These are phyloP conservation scores for Chaetoscypha palmicola DNA, from an alignment of 2,329 filamentous ascomycete species.

Conservation along the genomic window DNA sequence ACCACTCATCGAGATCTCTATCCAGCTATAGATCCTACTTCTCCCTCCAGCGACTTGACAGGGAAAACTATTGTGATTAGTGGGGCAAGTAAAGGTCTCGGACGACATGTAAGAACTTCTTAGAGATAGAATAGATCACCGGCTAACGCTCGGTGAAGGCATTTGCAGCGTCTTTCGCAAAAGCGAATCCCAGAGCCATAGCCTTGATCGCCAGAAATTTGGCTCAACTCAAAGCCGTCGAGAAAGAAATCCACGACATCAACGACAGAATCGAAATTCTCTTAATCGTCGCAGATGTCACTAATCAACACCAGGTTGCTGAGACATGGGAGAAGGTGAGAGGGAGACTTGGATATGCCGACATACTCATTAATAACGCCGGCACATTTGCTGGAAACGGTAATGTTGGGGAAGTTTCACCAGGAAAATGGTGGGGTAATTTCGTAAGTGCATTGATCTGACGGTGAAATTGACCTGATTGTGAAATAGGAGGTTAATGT, in stretches of 20 bases:
- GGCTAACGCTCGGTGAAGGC: no score
- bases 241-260: constrained; percentile 24
- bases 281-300: constrained; percentile 27
- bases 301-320: constrained; percentile 13
- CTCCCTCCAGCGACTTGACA: no score
- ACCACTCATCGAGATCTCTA: no score
- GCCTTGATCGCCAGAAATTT: constrained; percentile 31
- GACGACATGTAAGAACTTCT: background rate
- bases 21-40: no score
- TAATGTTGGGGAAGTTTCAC: constrained; percentile 1
- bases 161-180: constrained; percentile 22
- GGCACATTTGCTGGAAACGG: background rate
- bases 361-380: constrained; percentile 38
- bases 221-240: constrained; percentile 24
- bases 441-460: constrained; percentile 7
- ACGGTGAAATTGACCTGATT: background rate
- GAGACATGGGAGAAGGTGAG: constrained; percentile 16
- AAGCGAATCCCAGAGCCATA: constrained; percentile 30
- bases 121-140: background rate
- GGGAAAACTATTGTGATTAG: background rate
- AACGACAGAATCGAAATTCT: constrained; percentile 29
- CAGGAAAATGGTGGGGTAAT: constrained; percentile 13
- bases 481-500: constrained; percentile 27
- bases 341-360: constrained; percentile 38
- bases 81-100: background rate